A percentile compares a stretch with the other conserved stretches of the same genome.
phyloP scores from a whole-genome alignment of 805 yeast genomes.

The Pichia californica region DNA sequence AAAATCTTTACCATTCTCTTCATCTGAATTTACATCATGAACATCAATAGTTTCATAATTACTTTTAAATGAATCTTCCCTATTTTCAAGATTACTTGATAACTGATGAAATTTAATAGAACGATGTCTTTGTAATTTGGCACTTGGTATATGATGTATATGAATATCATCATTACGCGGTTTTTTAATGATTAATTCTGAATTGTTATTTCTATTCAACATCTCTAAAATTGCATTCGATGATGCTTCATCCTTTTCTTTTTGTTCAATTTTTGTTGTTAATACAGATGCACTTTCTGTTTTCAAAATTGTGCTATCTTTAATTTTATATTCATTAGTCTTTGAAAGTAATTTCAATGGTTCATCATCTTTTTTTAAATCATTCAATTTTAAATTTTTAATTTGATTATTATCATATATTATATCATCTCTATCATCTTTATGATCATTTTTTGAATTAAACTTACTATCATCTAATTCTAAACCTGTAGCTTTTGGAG shows the following conservation, averaged over 20 bases:
- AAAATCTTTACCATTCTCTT: not conserved
- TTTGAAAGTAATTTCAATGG: too few relatives aligned
- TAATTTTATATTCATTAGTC: too few relatives aligned
- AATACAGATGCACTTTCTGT: too few relatives aligned
- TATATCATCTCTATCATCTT: not conserved
- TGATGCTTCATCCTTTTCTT: not conserved
- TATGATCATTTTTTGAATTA: too few relatives aligned
- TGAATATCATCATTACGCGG: not conserved
- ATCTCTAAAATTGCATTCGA: constrained; percentile 3
- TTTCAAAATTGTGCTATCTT: too few relatives aligned
- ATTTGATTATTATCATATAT: constrained; percentile 1
- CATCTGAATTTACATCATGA: not conserved
- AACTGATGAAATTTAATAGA: constrained; percentile 13
- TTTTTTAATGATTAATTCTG: not conserved
- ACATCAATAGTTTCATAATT: not conserved
- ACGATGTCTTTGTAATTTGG: not conserved
- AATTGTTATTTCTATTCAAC: constrained; percentile 3
- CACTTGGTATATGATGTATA: constrained; percentile 1
- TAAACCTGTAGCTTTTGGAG: too few relatives aligned
- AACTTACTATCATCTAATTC: too few relatives aligned
- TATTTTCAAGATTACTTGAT: constrained; percentile 9
- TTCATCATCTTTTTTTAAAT: too few relatives aligned
- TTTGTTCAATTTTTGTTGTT: not conserved
- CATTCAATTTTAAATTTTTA: not conserved
- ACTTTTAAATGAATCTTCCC: too few relatives aligned